Evolutionary conservation across 2,329 filamentous ascomycete genomes (phyloP), one percentile per base, ranked within the genome.

Genomic region (Pyrenochaeta sp.): DNA sequence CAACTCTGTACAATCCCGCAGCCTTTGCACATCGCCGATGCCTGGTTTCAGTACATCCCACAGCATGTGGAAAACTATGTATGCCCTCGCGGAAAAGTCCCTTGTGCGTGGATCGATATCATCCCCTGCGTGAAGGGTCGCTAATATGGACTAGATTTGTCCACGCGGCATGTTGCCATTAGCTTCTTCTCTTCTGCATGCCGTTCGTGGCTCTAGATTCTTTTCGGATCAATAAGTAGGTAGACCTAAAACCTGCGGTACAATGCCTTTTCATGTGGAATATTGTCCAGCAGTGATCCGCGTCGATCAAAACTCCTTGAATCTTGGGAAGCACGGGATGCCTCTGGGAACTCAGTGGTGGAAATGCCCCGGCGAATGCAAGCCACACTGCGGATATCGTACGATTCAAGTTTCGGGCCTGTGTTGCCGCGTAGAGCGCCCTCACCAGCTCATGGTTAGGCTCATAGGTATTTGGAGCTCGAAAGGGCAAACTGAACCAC

Each of bases 341-440:
- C 38, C 42, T 36, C 19, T 24, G 39, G 48, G 36, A 44, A 38
- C 27, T 53, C 43, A 63, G 48, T 65, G 60, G 60, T 65, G 60
- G 60, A 64, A 63, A 61, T 53, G 38, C 40, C 38, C 48, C 56
- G 59, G 60, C 46, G 60, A 48, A 59, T 61, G 58, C 44, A 56
- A 50, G 48, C 48, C 47, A 37, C 52, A n/a, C 51, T 61, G 57
- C 51, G 41, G 41, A 37, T 46, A 30, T 68, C 59, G 58, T 65
- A 69, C 58, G 62, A 68, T 52, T 41, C 31, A 26, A 35, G 19
- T 38, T 48, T 43, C 38, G 53, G 46, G 47, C 35, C 30, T 51
- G 35, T 46, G 45, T 51, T 60, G 53, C 61, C 63, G 57, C 55
- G 58, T 44, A 44, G 48, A 59, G 60, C 61, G 60, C 57, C 58